phyloP scores from a whole-genome alignment of 2,329 filamentous ascomycete genomes.

The Aspergillus novofumigatus region DNA sequence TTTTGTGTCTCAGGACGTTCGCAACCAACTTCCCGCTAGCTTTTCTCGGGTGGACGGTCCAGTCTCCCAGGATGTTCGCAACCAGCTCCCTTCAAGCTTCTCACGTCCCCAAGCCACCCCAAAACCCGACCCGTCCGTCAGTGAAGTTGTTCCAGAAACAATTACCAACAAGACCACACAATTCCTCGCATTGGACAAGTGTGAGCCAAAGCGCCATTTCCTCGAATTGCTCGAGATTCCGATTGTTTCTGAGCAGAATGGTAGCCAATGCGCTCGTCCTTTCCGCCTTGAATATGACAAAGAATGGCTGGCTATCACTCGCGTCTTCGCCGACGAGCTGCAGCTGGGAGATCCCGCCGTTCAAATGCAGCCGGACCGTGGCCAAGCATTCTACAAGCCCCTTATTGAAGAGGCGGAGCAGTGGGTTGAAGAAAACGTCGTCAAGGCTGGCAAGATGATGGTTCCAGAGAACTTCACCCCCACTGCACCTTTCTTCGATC shows the following conservation, averaged over 20 bases:
- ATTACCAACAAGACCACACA: constrained; percentile 76
- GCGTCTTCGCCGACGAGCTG: constrained; percentile 68
- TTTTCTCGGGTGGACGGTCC: constrained; percentile 34
- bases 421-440: constrained; percentile 81
- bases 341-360: constrained; percentile 58
- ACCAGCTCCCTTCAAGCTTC: constrained; percentile 74
- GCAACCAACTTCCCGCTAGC: constrained; percentile 70
- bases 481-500: constrained; percentile 70
- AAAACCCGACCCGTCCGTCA: constrained; percentile 40
- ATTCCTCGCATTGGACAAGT: constrained; percentile 92
- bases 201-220: constrained; percentile 72
- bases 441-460: constrained; percentile 55
- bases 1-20: constrained; percentile 59
- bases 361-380: constrained; percentile 55
- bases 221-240: constrained; percentile 70
- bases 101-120: constrained; percentile 37
- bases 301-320: constrained; percentile 93
- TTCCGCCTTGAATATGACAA: constrained; percentile 74
- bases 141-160: constrained; percentile 62
- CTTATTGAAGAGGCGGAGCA: constrained; percentile 64
- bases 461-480: constrained; percentile 74
- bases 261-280: constrained; percentile 37
- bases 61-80: constrained; percentile 63
- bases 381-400: constrained; percentile 63
- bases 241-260: constrained; percentile 40